Base-by-base conservation (phyloP, 345 rosid species). In the Brassica rapa region DNA sequence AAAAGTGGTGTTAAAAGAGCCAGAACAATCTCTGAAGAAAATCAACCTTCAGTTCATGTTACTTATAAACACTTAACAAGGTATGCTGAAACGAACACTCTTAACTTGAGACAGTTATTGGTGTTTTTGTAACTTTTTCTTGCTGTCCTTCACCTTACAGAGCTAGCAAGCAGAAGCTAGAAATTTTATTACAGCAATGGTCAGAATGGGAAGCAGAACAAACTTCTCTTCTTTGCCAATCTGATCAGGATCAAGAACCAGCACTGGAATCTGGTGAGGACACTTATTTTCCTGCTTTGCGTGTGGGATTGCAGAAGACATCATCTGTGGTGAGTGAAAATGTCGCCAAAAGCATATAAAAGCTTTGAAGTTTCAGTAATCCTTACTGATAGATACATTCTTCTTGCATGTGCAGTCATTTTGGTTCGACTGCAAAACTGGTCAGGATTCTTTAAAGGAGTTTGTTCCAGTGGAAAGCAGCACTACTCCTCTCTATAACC, bases 191-290 rank as follows among this genome's bases (percentile, higher is more conserved):
- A 81, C 91, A 83, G 80, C 83, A 93, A 74, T 96, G 99, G 99
- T 93, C 98, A 63, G 92, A 88, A 66, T 96, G 99, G 98, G 96
- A 93, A 77, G 86, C 89, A 56, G 87, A 86, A 62, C 87, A 72
- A 68, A 84, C 67, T 82, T 84, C 88, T 56, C 85, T 76, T 65
- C 72, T 6, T 66, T 69, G 39, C 55, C 64, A 9, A 70, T 77
- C 37, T 82, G 65, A 82, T 76, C 87, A 95, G 94, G 94, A 88
- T 85, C 72, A 82, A 69, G 83, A 81, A 66, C 89, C 88, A 83
- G 79, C 56, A 30, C 56, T 85, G 46, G 92, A 91, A 71, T 91
- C 89, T 86, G 99, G 99, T 41, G 99, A 93, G 67, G 87, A 88
- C 70, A 95, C 94, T 2, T 87, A 82, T 77, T 95, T 89, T 84